Base-by-base conservation (phyloP, 805 yeast species). In the Starmera dryadoides region DNA sequence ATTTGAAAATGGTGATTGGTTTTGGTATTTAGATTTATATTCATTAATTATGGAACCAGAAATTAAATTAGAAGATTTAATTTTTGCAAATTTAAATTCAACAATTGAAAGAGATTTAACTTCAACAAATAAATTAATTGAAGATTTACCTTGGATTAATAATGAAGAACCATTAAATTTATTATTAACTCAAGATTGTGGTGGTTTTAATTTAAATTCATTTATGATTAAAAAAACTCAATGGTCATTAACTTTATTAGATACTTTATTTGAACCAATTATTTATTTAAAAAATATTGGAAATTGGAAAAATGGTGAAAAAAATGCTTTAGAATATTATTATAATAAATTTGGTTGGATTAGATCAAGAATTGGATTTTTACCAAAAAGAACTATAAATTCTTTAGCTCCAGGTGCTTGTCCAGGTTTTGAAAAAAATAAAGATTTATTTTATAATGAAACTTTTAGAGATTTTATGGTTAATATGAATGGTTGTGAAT, bases 1-100 rank as follows among this genome's bases (percentile, higher is more conserved):
- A 36, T 47, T 53, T n/a, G 30, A 48, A 2, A 30, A 45, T 16
- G 58, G 59, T 10, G 57, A 54, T 30, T 66, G 71, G 71, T 62
- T 59, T 43, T 66, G 70, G 70, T 66, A 66, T 42, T 36, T 66
- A 29, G 71, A 66, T 42, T 42, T 66, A 33, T 58, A 63, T 40
- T 58, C 71, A 2, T 41, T 65, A 35, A 62, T 66, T 34, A 65
- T 66, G 71, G 67, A 64, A 43, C 71, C 69, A 15, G 47, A 62
- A 14, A 19, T 46, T 3, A 53, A 60, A 3, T 31, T 66, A 5
- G 69, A 66, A 20, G 63, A 64, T 1, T 42, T 62, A 12, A 41
- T 66, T 0, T 63, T 66, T 42, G 49, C 55, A 11, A 46, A 56
- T 10, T 38, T 64, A 30, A 38, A 52, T 34, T 58, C 59, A 29